Evolutionary conservation across 306 rosid species (phyloP).

Genomic region (Rosa lucieae): DNA sequence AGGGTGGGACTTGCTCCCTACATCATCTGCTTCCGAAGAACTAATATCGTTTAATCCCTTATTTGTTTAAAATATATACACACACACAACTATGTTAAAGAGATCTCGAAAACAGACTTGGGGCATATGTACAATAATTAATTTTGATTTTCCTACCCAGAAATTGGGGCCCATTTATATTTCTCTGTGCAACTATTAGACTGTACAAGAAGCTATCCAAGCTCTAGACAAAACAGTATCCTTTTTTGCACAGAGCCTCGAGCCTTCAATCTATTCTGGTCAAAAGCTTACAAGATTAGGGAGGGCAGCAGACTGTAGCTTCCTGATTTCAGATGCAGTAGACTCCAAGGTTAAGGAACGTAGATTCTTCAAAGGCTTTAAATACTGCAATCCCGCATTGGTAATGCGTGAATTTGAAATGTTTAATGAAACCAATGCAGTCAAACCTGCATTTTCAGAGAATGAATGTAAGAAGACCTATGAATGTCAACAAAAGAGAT

Average conservation of each 20-base stretch:
- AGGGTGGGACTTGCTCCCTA: too few species aligned
- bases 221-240: constrained; percentile 7
- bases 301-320: constrained; percentile 53
- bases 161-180: neutral
- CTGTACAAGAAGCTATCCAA: constrained; percentile 34
- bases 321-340: constrained; percentile 61
- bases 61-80: too few species aligned
- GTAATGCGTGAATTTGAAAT: constrained; percentile 66
- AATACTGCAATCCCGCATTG: constrained; percentile 49
- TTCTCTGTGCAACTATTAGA: constrained; percentile 8
- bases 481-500: neutral
- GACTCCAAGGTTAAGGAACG: constrained; percentile 67
- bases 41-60: too few species aligned
- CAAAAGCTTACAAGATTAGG: constrained; percentile 69
- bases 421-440: constrained; percentile 63
- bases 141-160: neutral
- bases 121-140: constrained; percentile 22
- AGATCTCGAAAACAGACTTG: constrained; percentile 16
- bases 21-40: too few species aligned
- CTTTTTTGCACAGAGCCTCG: neutral
- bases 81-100: neutral
- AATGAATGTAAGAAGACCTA: neutral
- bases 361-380: constrained; percentile 62
- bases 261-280: constrained; percentile 41
- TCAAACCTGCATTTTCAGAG: constrained; percentile 50